These are phyloP conservation scores for Turnera subulata DNA, from an alignment of 345 rosid genomes.

Conservation along the genomic window DNA sequence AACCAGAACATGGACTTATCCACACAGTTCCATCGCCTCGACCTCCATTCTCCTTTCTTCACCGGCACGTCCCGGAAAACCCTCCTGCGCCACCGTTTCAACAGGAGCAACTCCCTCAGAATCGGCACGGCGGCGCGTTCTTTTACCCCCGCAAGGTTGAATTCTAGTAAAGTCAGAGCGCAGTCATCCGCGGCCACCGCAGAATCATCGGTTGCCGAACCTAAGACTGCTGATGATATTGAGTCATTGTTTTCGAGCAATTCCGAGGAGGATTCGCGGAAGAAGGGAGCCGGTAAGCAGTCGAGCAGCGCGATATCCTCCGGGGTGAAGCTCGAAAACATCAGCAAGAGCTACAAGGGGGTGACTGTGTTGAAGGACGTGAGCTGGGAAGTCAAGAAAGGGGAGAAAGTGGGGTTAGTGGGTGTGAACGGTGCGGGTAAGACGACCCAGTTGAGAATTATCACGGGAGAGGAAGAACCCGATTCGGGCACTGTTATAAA, in stretches of 20 bases:
- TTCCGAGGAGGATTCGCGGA: constrained; percentile 29
- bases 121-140: constrained; percentile 8
- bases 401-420: constrained; percentile 84
- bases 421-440: constrained; percentile 97
- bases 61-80: neutral
- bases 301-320: constrained; percentile 63
- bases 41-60: neutral
- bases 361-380: constrained; percentile 76
- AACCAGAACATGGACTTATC: neutral
- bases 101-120: neutral
- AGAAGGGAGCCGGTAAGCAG: constrained; percentile 32
- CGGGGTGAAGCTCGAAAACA: constrained; percentile 77
- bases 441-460: constrained; percentile 90
- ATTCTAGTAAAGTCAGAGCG: constrained; percentile 22
- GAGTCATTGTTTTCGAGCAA: constrained; percentile 62
- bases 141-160: constrained; percentile 24
- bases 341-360: constrained; percentile 77
- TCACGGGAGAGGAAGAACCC: constrained; percentile 78
- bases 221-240: constrained; percentile 38
- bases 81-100: neutral
- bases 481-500: constrained; percentile 84
- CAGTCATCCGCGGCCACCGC: constrained; percentile 50
- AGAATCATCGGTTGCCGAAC: constrained; percentile 41
- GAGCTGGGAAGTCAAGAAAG: constrained; percentile 88
- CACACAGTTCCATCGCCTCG: neutral